Evolutionary conservation across 2,329 filamentous ascomycete species (phyloP).

Genomic region (Cercospora janseana): DNA sequence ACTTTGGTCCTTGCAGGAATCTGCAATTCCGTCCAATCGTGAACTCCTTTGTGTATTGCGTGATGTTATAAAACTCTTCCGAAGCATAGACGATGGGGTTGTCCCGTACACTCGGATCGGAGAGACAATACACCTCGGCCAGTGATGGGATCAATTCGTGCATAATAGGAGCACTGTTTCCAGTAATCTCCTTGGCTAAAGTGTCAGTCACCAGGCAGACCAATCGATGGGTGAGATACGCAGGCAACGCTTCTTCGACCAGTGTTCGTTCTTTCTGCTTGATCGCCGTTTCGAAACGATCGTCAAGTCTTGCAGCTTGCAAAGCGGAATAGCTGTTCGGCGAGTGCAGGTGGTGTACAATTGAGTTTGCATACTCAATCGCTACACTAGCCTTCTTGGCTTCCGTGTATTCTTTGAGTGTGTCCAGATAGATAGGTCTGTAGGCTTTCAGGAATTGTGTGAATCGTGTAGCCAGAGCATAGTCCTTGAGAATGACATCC

Average conservation of each 20-base stretch:
- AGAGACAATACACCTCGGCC: conserved; percentile 48
- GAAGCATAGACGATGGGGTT: conserved; percentile 49
- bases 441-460: conserved; percentile 43
- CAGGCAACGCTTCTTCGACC: conserved; percentile 44
- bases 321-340: conserved; percentile 28
- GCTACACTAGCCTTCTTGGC: conserved; percentile 45
- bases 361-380: conserved; percentile 46
- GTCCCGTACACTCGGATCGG: conserved; percentile 44
- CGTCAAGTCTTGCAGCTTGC: conserved; percentile 40
- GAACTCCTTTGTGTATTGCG: conserved; percentile 45
- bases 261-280: conserved; percentile 38
- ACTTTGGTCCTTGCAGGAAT: conserved; percentile 46
- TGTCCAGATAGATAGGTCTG: conserved; percentile 37
- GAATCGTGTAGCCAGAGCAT: conserved; percentile 38
- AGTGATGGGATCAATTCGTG: conserved; percentile 43
- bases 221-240: conserved; percentile 44
- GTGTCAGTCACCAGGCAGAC: conserved; percentile 44
- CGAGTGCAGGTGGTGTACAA: conserved; percentile 39
- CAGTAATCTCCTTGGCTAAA: conserved; percentile 46
- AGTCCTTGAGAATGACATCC: conserved; percentile 43
- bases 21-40: conserved; percentile 47
- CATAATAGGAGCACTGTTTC: conserved; percentile 42
- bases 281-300: conserved; percentile 39
- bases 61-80: conserved; percentile 47
- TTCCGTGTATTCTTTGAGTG: conserved; percentile 42